phyloP scores from a whole-genome alignment of 2,329 filamentous ascomycete species.

The Huntiella decipiens region DNA sequence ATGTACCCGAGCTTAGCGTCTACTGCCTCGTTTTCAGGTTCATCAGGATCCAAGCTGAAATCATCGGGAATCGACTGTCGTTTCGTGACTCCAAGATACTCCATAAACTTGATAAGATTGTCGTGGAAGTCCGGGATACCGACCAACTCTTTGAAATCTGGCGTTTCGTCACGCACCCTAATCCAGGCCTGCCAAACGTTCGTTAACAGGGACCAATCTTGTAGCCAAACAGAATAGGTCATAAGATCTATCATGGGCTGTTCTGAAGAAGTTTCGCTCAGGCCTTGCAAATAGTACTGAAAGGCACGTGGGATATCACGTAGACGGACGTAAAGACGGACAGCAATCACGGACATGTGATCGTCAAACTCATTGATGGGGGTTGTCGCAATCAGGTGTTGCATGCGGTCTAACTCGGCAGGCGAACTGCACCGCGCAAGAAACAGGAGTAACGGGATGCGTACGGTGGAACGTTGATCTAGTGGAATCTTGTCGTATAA shows the following conservation, averaged over 20 bases:
- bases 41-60: constrained; percentile 2
- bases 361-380: constrained; percentile 6
- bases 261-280: constrained; percentile 5
- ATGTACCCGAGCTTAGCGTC: constrained; percentile 6
- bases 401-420: constrained; percentile 10
- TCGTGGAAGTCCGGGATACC: constrained; percentile 8
- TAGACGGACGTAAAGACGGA: constrained; percentile 10
- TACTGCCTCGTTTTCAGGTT: neutral
- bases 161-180: constrained; percentile 5
- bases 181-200: constrained; percentile 10
- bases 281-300: constrained; percentile 8
- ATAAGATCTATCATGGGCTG: constrained; percentile 10
- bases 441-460: constrained; percentile 6
- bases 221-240: constrained; percentile 9
- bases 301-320: constrained; percentile 10
- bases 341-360: constrained; percentile 9
- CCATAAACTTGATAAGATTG: constrained; percentile 1
- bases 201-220: constrained; percentile 7
- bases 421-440: constrained; percentile 9
- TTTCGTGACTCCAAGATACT: constrained; percentile 4
- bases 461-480: neutral
- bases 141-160: constrained; percentile 3
- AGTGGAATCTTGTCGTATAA: constrained; percentile 2
- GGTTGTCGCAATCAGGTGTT: constrained; percentile 9
- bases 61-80: neutral